Evolutionary conservation across 176 grass and related monocot species (phyloP).

Genomic region (Hsuehochloa calcarea): DNA sequence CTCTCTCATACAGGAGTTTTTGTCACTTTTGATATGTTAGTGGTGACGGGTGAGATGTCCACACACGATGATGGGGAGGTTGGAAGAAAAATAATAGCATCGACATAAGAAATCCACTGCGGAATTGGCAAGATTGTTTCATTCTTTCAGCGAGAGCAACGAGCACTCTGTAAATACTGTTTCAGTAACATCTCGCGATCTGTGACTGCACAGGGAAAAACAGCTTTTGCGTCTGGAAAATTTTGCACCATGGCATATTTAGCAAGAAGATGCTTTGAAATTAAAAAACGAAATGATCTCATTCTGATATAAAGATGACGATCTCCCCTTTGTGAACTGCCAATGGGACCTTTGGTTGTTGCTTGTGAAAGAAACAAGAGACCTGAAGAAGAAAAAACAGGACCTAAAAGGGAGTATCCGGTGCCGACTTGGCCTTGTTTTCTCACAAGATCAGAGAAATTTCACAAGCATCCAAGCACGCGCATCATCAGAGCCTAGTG

Average conservation of each 20-base stretch:
- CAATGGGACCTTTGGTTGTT: neutral
- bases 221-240: neutral
- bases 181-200: neutral
- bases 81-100: neutral
- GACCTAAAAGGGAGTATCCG: neutral
- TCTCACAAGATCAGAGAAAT: conserved; percentile 24
- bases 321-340: neutral
- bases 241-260: neutral
- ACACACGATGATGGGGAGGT: neutral
- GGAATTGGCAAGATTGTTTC: neutral
- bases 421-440: conserved; percentile 11
- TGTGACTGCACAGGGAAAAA: neutral
- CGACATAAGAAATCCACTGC: neutral
- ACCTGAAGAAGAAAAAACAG: neutral
- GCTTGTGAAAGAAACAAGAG: neutral
- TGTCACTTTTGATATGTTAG: neutral
- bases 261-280: neutral
- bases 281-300: neutral
- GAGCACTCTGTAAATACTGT: neutral
- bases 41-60: neutral
- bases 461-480: conserved; percentile 34
- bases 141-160: conserved; percentile 16
- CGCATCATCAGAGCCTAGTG: neutral
- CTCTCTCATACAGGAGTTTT: neutral
- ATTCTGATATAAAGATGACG: neutral